Evolutionary conservation across 148 eudicot species (phyloP).

Genomic region (Camellia granthamiana): DNA sequence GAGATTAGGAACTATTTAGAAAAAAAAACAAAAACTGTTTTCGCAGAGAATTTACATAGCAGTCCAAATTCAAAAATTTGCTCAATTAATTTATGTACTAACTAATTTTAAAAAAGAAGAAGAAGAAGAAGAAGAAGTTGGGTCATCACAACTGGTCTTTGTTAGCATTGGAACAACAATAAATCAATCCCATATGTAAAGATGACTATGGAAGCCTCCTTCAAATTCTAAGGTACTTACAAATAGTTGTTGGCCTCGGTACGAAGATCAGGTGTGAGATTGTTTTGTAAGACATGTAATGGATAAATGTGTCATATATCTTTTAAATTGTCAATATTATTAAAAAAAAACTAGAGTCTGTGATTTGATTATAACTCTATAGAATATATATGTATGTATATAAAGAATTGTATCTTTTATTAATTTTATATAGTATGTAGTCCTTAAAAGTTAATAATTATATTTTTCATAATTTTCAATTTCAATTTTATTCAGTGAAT

Average conservation of each 20-base stretch:
- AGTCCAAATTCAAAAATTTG: neutral
- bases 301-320: neutral
- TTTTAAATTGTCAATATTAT: neutral
- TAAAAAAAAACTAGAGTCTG: neutral
- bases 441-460: no score
- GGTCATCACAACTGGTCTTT: neutral
- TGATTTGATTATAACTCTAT: neutral
- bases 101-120: neutral
- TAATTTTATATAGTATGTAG: no score
- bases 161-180: neutral
- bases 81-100: neutral
- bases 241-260: neutral
- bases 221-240: neutral
- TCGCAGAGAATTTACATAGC: no score
- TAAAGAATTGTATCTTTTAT: no score
- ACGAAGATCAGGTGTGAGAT: neutral
- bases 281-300: neutral
- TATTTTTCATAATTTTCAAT: neutral
- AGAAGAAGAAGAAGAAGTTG: neutral
- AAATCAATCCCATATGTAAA: neutral
- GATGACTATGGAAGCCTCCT: neutral
- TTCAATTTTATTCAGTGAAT: neutral
- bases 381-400: neutral
- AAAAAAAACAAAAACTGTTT: no score
- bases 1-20: no score